Percentiles rank a stretch among this genome's conserved stretches.
These are phyloP conservation scores for Lactuca saligna DNA, from an alignment of 129 eudicot species.

Conservation along the genomic window DNA sequence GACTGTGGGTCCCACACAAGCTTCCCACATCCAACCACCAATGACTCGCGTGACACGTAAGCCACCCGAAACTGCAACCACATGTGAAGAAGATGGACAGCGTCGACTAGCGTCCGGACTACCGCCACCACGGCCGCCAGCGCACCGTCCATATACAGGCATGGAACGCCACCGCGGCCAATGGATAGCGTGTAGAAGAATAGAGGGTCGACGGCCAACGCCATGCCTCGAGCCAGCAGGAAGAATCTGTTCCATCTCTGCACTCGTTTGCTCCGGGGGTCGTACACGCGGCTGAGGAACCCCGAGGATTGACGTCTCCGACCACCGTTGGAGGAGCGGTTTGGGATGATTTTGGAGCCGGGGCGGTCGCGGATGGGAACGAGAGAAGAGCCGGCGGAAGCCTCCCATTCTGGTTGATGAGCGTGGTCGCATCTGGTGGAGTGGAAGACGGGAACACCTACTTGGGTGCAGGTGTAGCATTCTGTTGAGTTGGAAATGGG, in stretches of 20 bases:
- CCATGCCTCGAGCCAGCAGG: conserved; percentile 78
- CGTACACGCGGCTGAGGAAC: conserved; percentile 42
- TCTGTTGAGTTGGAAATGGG: conserved; percentile 47
- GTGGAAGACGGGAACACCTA: conserved; percentile 91
- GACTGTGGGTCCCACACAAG: conserved; percentile 95
- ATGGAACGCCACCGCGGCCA: conserved; percentile 74
- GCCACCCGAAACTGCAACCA: conserved; percentile 93
- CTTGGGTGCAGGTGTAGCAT: conserved; percentile 92
- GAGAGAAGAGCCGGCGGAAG: conserved; percentile 86
- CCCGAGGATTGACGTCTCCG: conserved; percentile 4
- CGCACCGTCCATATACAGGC: conserved; percentile 80
- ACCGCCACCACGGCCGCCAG: conserved; percentile 77
- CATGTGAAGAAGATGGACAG: conserved; percentile 62
- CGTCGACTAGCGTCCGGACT: conserved; percentile 73
- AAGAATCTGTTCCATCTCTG: conserved; percentile 78
- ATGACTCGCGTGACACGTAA: conserved; percentile 92
- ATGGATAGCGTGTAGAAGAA: conserved; percentile 87
- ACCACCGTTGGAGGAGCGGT: conserved; percentile 10
- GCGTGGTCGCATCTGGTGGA: conserved; percentile 92
- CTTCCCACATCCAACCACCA: conserved; percentile 94
- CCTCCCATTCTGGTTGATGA: conserved; percentile 88
- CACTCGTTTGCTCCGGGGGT: conserved; percentile 78
- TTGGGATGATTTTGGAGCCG: conserved; percentile 22
- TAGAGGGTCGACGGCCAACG: conserved; percentile 87
- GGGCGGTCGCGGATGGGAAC: conserved; percentile 60